Evolutionary conservation across 2,329 filamentous ascomycete species (phyloP), one percentile per base, ranked within the genome.

Genomic region (Fusarium armeniacum): DNA sequence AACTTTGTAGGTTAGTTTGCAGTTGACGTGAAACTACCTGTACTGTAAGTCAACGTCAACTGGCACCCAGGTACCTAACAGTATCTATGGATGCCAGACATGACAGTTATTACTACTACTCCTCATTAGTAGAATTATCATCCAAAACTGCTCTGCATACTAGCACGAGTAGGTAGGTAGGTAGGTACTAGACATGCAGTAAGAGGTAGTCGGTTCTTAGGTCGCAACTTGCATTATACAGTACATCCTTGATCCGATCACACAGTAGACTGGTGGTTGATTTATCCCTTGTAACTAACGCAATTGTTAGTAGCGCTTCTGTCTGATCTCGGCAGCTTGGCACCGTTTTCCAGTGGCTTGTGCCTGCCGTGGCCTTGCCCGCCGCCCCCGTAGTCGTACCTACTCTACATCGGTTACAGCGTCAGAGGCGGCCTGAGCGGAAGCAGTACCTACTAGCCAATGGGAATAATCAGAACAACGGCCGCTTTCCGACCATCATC

Each of bases 401-500:
- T n/a, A n/a, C 3, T 20, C 12, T 38, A 10, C 6, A 20, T 40
- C 33, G 22, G 12, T 18, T 6, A 49, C 20, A 33, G 20, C 16
- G 16, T 15, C 18, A n/a, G 50, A 46, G 45, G 46, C 38, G 65
- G 65, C 30, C 61, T 62, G 66, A 58, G 66, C 52, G 35, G 43
- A 32, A 4, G 8, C 45, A 62, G 30, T 26, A 28, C 10, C 36
- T 32, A 22, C 9, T 35, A 40, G 24, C 60, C 58, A 62, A 62
- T 62, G 15, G 18, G 18, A 22, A 26, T 11, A 52, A 18, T 13
- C 18, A 12, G 6, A 5, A 9, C 5, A 15, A 7, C 35, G 35
- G 49, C 35, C 8, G 22, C 7, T 5, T 30, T 52, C 35, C 24
- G n/a, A 16, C 11, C 20, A 36, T 13, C 52, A 47, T 40, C 41